phyloP scores from a whole-genome alignment of 2,329 filamentous ascomycete genomes.

The Calonectria fujianensis region DNA sequence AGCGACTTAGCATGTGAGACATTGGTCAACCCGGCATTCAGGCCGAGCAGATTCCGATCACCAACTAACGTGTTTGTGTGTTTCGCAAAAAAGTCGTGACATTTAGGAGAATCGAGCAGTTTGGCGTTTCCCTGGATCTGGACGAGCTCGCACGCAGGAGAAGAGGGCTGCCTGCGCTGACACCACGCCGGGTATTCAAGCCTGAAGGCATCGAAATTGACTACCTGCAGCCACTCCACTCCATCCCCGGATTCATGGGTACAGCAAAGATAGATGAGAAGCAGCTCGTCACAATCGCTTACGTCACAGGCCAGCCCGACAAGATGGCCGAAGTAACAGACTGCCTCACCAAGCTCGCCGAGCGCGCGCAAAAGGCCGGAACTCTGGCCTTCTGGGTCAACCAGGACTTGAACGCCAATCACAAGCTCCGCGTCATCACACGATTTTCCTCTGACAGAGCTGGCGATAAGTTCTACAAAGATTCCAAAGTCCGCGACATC shows the following conservation, averaged over 20 bases:
- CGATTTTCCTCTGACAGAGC: neutral
- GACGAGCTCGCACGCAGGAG: constrained; percentile 7
- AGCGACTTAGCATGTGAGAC: constrained; percentile 25
- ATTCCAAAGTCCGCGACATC: neutral
- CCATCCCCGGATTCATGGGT: neutral
- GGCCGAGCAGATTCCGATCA: neutral
- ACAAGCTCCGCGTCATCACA: neutral
- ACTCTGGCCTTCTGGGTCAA: constrained; percentile 3
- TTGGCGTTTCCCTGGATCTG: neutral
- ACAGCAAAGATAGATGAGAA: constrained; percentile 7
- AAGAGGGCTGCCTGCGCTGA: neutral
- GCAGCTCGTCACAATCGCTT: neutral
- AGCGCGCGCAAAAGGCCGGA: neutral
- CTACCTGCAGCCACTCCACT: neutral
- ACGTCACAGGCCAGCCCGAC: neutral
- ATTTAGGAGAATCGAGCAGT: constrained; percentile 11
- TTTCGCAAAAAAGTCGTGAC: constrained; percentile 2
- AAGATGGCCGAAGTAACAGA: neutral
- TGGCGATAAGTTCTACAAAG: neutral
- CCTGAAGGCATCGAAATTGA: constrained; percentile 16
- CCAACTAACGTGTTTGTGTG: neutral
- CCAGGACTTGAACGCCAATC: neutral
- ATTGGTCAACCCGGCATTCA: neutral
- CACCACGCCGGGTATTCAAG: neutral
- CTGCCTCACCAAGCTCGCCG: neutral